Conservation (phyloP, 768 basidiomycete species). For the Suillus decipiens region DNA sequence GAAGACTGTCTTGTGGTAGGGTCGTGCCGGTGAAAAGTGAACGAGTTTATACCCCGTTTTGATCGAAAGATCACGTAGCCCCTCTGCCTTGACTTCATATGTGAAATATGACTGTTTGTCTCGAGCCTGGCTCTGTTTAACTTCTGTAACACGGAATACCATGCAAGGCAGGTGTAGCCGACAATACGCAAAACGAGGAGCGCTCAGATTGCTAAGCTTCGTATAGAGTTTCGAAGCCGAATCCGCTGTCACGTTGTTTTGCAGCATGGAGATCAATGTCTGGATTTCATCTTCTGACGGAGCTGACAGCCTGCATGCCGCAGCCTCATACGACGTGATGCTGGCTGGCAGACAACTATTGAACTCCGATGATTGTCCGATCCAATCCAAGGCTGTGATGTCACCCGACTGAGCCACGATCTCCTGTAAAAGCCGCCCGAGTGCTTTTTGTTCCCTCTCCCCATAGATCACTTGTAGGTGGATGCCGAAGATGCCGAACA, state of each 20-base stretch:
- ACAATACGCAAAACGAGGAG: neutral
- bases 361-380: neutral
- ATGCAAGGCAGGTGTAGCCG: neutral
- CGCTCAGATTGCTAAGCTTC: neutral
- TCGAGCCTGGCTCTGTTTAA: neutral
- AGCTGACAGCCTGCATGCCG: neutral
- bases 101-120: neutral
- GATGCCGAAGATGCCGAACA: neutral
- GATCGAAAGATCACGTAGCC: neutral
- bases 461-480: neutral
- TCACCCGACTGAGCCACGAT: slow-evolving; percentile 1
- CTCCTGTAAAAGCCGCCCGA: neutral
- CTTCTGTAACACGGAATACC: neutral
- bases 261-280: neutral
- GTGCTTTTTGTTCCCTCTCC: neutral
- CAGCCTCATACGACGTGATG: neutral
- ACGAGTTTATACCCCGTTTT: neutral
- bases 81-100: neutral
- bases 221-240: neutral
- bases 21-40: neutral
- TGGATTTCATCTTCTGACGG: neutral
- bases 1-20: neutral
- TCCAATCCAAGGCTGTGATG: neutral
- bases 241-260: neutral
- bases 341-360: neutral